phyloP scores from a whole-genome alignment of 805 yeast genomes.

The Yamadazyma akitaensis region DNA sequence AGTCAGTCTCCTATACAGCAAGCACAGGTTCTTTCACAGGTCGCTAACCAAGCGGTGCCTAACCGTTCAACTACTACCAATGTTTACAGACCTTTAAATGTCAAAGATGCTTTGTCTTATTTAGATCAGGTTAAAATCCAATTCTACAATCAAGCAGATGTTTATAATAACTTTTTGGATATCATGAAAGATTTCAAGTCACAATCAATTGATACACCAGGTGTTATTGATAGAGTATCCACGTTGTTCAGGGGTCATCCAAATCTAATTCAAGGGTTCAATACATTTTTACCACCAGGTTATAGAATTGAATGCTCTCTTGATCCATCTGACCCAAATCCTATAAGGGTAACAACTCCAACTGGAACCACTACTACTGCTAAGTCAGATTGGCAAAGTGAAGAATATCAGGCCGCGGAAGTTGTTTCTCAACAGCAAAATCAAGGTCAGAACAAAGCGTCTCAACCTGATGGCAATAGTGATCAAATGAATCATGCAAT shows the following conservation, averaged over 20 bases:
- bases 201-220: constrained; percentile 95
- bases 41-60: constrained; percentile 29
- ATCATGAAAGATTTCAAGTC: constrained; percentile 99
- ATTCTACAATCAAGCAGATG: constrained; percentile 89
- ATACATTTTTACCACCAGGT: constrained; percentile 96
- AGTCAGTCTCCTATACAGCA: constrained; percentile 8
- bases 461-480: constrained; percentile 49
- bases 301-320: constrained; percentile 87
- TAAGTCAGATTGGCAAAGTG: constrained; percentile 5
- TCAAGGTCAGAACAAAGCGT: constrained; percentile 1
- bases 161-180: constrained; percentile 92
- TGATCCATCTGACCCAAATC: constrained; percentile 86
- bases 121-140: constrained; percentile 94
- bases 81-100: constrained; percentile 79
- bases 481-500: constrained; percentile 97
- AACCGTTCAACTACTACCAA: constrained; percentile 40
- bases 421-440: constrained; percentile 21
- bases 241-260: constrained; percentile 91
- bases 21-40: constrained; percentile 13
- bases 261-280: constrained; percentile 91
- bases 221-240: constrained; percentile 94
- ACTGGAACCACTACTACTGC: constrained; percentile 69
- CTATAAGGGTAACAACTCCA: constrained; percentile 94
- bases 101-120: constrained; percentile 92
- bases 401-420: constrained; percentile 43